A percentile compares a stretch with the other conserved stretches of the same genome.
Evolutionary conservation across 345 rosid genomes (phyloP).

Genomic region (Stellera chamaejasme): DNA sequence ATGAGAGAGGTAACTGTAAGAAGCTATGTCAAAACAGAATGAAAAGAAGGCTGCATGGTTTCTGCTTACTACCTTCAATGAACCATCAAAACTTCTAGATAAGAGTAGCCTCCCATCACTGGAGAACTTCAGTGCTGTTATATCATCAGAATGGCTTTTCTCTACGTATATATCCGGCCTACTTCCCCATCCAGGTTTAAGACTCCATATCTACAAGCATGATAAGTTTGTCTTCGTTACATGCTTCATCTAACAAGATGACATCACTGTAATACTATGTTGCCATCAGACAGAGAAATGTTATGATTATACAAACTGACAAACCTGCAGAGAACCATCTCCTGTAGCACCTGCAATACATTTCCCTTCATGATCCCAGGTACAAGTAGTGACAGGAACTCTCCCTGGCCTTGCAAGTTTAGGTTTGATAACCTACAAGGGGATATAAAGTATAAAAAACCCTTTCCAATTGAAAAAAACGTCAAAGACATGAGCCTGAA

Average conservation of each 20-base stretch:
- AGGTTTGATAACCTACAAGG: conserved; percentile 83
- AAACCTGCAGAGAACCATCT: conserved; percentile 94
- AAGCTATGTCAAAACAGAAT: conserved; percentile 6
- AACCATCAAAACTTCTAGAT: conserved; percentile 87
- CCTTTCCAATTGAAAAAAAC: conserved; percentile 3
- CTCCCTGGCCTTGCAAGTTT: conserved; percentile 98
- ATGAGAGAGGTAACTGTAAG: background rate
- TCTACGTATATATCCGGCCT: conserved; percentile 79
- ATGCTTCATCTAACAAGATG: background rate
- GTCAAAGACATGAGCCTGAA: background rate
- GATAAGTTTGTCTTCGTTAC: conserved; percentile 2
- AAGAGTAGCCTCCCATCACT: conserved; percentile 67
- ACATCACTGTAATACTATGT: background rate
- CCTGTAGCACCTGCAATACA: conserved; percentile 85
- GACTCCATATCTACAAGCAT: conserved; percentile 69
- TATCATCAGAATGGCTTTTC: conserved; percentile 87
- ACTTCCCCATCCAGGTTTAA: conserved; percentile 99
- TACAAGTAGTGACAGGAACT: conserved; percentile 84
- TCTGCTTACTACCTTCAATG: conserved; percentile 57
- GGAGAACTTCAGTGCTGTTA: conserved; percentile 82
- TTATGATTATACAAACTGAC: conserved; percentile 7
- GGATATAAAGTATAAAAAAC: background rate
- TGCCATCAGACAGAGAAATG: background rate
- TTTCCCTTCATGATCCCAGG: conserved; percentile 96
- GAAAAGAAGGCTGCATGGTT: background rate